phyloP scores from a whole-genome alignment of 331 rosid species.

The Malus hybrid region DNA sequence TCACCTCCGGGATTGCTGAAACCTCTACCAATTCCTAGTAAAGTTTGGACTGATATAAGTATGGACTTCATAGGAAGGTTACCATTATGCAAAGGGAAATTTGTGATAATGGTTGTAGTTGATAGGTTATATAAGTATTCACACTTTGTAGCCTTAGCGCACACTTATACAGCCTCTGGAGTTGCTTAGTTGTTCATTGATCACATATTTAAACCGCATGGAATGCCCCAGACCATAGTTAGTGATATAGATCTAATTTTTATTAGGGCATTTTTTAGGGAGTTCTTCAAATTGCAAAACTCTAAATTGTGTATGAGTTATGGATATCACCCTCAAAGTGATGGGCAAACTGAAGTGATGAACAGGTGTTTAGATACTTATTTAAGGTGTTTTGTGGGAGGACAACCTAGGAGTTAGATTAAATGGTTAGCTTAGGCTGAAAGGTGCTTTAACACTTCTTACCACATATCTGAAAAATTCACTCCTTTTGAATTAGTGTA shows the following conservation, averaged over 20 bases:
- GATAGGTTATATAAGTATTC: not conserved
- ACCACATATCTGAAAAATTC: no score
- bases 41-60: no score
- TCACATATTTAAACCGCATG: not conserved
- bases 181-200: not conserved
- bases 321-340: no score
- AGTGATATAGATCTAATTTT: not conserved
- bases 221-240: not conserved
- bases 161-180: not conserved
- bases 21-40: no score
- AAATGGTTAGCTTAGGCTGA: not conserved
- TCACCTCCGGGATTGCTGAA: not conserved
- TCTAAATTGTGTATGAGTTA: no score
- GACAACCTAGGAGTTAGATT: not conserved
- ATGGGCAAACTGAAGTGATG: no score
- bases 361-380: no score
- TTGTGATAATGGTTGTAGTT: not conserved
- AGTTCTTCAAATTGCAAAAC: no score
- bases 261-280: no score
- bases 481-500: not conserved
- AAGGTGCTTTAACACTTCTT: not conserved
- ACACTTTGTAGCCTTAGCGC: not conserved
- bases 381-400: not conserved
- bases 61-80: no score
- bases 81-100: not conserved